Conservation (phyloP, 306 rosid species). For the Corylus americana region DNA sequence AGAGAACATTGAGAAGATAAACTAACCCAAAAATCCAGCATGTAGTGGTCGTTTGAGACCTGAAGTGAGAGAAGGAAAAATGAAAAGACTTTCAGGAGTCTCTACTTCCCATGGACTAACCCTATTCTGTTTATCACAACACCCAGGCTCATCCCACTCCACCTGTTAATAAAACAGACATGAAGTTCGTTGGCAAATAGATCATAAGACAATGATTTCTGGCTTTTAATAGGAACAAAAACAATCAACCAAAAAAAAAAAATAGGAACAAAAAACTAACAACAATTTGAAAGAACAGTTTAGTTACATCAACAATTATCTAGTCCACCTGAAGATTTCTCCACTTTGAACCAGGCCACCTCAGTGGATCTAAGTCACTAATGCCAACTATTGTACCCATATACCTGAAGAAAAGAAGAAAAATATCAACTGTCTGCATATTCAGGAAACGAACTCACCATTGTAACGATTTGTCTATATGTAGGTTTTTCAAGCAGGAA, state of each 20-base stretch:
- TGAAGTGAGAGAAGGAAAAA: constrained; percentile 87
- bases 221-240: neutral
- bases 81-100: constrained; percentile 93
- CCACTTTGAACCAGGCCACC: constrained; percentile 99
- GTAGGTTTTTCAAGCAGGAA: neutral
- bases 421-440: constrained; percentile 20
- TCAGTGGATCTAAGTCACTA: constrained; percentile 84
- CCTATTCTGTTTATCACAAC: constrained; percentile 87
- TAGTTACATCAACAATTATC: neutral
- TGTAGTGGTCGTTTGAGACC: constrained; percentile 81
- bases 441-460: neutral
- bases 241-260: neutral
- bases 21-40: constrained; percentile 65
- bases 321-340: constrained; percentile 82
- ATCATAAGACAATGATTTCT: neutral
- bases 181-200: constrained; percentile 3
- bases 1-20: constrained; percentile 1
- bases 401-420: constrained; percentile 51
- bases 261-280: neutral
- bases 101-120: constrained; percentile 96
- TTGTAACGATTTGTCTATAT: too few species aligned
- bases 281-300: neutral
- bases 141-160: constrained; percentile 99
- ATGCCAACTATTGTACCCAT: constrained; percentile 90
- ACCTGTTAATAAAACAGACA: constrained; percentile 45